Evolutionary conservation across 352 stramenopile genomes (phyloP), one percentile per base, ranked within the genome.

Genomic region (Phytophthora pini): DNA sequence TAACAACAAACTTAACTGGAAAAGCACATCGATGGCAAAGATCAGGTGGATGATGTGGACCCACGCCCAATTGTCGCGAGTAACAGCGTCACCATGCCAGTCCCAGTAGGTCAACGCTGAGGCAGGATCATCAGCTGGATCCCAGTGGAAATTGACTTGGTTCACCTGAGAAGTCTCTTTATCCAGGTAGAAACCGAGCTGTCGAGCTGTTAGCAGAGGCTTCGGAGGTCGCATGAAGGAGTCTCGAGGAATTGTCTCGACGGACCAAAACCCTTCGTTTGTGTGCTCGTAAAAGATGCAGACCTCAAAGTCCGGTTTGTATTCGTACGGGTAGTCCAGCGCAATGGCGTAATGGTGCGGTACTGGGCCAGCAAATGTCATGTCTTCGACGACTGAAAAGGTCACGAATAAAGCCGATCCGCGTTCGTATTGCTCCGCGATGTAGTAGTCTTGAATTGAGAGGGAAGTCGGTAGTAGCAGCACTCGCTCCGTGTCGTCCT

Each of bases 61-160:
- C 80, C 77, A 89, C 0, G 76, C 70, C 80, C 80, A 89, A 39
- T 71, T 74, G 56, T 88, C 75, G 5, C 58, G 74, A 1, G 75
- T 70, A n/a, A 82, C 56, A 6, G 72, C 36, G 8, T 62, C 44
- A 2, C 74, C 70, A 9, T 58, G 29, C 74, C 74, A 84, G 7
- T 59, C 31, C 68, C 68, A 80, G 15, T 56, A 12, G 0, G 43
- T 46, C 11, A 88, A 38, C 2, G 46, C 56, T 10, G 43, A 31
- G 4, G 55, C 7, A 47, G 75, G 41, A 51, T 70, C 58, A 15
- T 74, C 15, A 31, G 61, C 1, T 59, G 51, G 41, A 2, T 34
- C 11, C 71, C 74, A 83, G 49, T 71, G 38, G 4, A 53, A 26
- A 52, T 72, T 70, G 43, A 79, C 74, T 5, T 76, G 43, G 39